Evolutionary conservation across 1,284 basidiomycete species (phyloP).

Genomic region (Coniferiporia sulphurascens): DNA sequence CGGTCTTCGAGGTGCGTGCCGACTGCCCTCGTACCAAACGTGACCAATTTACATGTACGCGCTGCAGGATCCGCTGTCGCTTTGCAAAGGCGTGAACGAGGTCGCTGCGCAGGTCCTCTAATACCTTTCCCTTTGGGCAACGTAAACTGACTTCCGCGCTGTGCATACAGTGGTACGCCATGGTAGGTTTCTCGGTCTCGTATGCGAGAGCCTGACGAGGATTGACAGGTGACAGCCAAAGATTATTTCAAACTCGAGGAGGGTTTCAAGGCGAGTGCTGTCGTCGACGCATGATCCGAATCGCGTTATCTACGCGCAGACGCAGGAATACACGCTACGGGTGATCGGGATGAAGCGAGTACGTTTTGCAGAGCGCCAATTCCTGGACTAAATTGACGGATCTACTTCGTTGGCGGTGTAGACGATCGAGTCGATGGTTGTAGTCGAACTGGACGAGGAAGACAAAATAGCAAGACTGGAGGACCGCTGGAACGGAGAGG

Average conservation of each 20-base stretch:
- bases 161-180: slow-evolving; percentile 49
- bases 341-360: slow-evolving; percentile 52
- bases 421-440: slow-evolving; percentile 53
- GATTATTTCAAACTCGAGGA: slow-evolving; percentile 47
- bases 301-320: slow-evolving; percentile 55
- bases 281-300: slow-evolving; percentile 51
- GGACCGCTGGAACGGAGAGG: slow-evolving; percentile 60
- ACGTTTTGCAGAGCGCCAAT: slow-evolving; percentile 3
- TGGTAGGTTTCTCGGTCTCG: slow-evolving; percentile 37
- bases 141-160: slow-evolving; percentile 13
- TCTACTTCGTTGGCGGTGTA: slow-evolving; percentile 16
- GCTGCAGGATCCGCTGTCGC: slow-evolving; percentile 46
- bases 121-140: background rate
- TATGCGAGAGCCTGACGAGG: background rate
- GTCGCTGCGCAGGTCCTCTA: slow-evolving; percentile 49
- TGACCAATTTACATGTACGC: background rate
- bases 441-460: slow-evolving; percentile 59
- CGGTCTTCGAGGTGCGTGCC: slow-evolving; percentile 50
- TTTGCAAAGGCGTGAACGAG: slow-evolving; percentile 47
- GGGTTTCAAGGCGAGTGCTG: slow-evolving; percentile 48
- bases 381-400: background rate
- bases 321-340: slow-evolving; percentile 54
- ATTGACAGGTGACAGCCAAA: slow-evolving; percentile 40
- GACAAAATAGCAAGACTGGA: slow-evolving; percentile 55
- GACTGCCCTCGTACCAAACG: background rate